phyloP scores from a whole-genome alignment of 1,284 basidiomycete species.

The Heterobasidion irregulare region DNA sequence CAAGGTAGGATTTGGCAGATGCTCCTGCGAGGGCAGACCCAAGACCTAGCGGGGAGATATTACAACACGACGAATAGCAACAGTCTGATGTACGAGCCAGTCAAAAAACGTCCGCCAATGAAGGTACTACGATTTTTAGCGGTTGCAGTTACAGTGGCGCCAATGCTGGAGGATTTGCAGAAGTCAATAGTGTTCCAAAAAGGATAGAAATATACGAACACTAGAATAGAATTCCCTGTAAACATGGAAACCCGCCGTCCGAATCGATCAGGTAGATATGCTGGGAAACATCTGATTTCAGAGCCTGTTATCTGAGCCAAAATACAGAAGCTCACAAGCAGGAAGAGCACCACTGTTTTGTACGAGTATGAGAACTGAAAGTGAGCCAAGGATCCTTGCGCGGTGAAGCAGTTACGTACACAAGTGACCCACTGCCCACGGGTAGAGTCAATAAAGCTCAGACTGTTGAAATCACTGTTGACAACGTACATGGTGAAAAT shows the following conservation, averaged over 20 bases:
- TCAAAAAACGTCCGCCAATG: conserved; percentile 42
- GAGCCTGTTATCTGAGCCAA: background rate
- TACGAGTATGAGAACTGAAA: no score
- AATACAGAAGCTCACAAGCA: conserved; percentile 24
- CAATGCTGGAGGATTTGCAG: conserved; percentile 21
- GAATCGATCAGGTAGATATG: conserved; percentile 40
- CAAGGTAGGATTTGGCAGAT: conserved; percentile 42
- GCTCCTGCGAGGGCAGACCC: conserved; percentile 34
- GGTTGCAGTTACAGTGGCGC: conserved; percentile 41
- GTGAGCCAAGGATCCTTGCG: no score
- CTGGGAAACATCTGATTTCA: conserved; percentile 12
- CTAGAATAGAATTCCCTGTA: conserved; percentile 35
- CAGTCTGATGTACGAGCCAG: conserved; percentile 21
- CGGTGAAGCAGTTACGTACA: background rate
- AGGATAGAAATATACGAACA: conserved; percentile 23
- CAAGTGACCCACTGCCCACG: conserved; percentile 3
- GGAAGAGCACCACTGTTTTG: conserved; percentile 33
- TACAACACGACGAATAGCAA: background rate
- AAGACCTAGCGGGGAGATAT: conserved; percentile 8
- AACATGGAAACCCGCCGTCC: conserved; percentile 48
- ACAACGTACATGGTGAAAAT: conserved; percentile 40
- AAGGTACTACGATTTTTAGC: conserved; percentile 33
- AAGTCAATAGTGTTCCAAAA: background rate
- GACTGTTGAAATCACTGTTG: conserved; percentile 4
- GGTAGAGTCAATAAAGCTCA: background rate